Evolutionary conservation across 2,329 filamentous ascomycete genomes (phyloP).

Genomic region (Cladophialophora immunda): DNA sequence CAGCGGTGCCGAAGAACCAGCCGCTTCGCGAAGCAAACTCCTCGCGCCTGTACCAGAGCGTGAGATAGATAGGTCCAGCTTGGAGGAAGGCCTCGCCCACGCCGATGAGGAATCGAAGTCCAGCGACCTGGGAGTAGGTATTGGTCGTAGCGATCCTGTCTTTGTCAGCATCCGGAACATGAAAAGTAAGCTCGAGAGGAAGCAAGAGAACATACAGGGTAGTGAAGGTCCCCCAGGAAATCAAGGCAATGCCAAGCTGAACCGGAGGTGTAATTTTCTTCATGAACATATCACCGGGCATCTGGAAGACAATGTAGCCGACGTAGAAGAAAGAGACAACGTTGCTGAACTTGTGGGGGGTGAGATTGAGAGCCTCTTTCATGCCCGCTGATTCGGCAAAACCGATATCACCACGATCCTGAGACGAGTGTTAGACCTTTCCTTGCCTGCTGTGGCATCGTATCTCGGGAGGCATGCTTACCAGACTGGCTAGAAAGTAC

Average conservation of each 20-base stretch:
- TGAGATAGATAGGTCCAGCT: constrained; percentile 9
- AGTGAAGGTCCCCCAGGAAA: background rate
- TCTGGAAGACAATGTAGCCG: constrained; percentile 18
- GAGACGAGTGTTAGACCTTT: no score
- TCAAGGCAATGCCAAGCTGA: background rate
- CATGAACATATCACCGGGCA: constrained; percentile 7
- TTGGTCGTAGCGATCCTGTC: background rate
- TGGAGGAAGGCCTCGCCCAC: constrained; percentile 16
- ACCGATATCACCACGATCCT: constrained; percentile 20
- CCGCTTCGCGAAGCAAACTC: constrained; percentile 47
- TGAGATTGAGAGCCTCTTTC: constrained; percentile 13
- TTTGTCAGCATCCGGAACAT: no score
- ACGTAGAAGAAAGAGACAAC: constrained; percentile 19
- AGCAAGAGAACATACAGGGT: no score
- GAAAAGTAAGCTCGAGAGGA: no score
- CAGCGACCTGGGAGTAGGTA: background rate
- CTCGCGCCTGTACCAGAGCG: constrained; percentile 14
- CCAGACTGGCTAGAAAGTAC: no score
- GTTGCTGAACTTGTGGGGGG: constrained; percentile 8
- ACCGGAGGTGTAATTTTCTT: constrained; percentile 16
- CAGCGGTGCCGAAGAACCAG: constrained; percentile 56
- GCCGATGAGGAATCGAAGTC: background rate
- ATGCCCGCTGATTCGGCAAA: constrained; percentile 25
- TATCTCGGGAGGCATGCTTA: no score
- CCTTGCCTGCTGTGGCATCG: no score